phyloP scores from a whole-genome alignment of 495 filamentous ascomycete species.

The Neurospora africana region DNA sequence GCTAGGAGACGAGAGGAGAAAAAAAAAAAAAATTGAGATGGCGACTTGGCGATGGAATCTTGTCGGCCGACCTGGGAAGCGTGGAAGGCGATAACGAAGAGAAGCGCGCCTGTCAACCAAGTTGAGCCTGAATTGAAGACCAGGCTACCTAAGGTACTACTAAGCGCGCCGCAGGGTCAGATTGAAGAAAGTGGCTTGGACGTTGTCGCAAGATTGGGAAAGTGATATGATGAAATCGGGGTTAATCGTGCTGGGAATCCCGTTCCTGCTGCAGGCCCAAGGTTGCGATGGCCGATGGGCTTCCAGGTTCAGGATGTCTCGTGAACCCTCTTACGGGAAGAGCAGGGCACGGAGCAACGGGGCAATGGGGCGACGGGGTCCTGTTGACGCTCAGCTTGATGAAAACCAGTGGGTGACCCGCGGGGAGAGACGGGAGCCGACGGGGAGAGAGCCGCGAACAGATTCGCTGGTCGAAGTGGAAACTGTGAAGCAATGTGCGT shows the following conservation, averaged over 20 bases:
- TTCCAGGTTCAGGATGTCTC: background rate
- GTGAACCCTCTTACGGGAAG: background rate
- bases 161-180: background rate
- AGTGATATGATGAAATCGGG: background rate
- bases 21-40: background rate
- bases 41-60: slow-evolving; percentile 11
- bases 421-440: background rate
- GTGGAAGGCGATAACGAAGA: background rate
- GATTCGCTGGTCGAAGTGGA: background rate
- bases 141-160: background rate
- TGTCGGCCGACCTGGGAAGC: slow-evolving; percentile 7
- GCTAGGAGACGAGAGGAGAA: background rate
- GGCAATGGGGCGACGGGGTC: background rate
- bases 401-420: background rate
- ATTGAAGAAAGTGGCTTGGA: background rate
- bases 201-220: background rate
- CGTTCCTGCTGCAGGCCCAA: slow-evolving; percentile 16
- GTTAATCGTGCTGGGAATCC: background rate
- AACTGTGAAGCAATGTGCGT: background rate
- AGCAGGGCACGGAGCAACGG: background rate
- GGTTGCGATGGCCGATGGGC: slow-evolving; percentile 21
- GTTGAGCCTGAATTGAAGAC: background rate
- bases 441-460: background rate
- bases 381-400: background rate
- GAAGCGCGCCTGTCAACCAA: background rate